Evolutionary conservation across 306 rosid genomes (phyloP).

Genomic region (Herpetospermum pedunculosum): DNA sequence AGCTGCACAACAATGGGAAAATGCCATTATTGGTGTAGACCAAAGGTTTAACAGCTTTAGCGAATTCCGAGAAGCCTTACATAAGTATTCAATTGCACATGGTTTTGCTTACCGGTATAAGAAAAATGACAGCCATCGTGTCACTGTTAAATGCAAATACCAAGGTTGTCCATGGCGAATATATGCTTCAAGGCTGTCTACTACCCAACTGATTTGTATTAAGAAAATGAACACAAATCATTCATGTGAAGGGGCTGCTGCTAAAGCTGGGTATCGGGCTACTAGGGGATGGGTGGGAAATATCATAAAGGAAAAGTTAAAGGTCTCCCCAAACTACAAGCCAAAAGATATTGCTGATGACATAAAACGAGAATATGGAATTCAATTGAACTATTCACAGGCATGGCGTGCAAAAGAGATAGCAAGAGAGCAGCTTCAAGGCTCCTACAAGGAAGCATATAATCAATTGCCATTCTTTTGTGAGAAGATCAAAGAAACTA

Average conservation of each 20-base stretch:
- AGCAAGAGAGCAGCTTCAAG: constrained; percentile 94
- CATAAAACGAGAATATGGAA: constrained; percentile 86
- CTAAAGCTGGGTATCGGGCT: constrained; percentile 93
- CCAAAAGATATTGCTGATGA: constrained; percentile 94
- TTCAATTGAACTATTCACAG: constrained; percentile 90
- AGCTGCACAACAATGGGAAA: constrained; percentile 95
- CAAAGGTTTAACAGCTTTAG: constrained; percentile 86
- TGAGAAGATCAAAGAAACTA: constrained; percentile 80
- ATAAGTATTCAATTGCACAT: constrained; percentile 88
- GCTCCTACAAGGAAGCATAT: constrained; percentile 94
- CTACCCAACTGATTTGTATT: constrained; percentile 84
- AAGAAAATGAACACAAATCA: constrained; percentile 75
- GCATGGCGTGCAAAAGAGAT: constrained; percentile 99
- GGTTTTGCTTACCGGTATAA: constrained; percentile 88
- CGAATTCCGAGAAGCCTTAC: constrained; percentile 91
- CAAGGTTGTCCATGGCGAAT: constrained; percentile 96
- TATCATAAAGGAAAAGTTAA: constrained; percentile 88
- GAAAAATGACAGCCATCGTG: constrained; percentile 89
- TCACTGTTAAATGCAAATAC: constrained; percentile 89
- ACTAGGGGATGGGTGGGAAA: constrained; percentile 99
- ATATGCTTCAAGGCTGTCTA: constrained; percentile 82
- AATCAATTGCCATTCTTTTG: constrained; percentile 77
- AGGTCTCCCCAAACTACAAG: constrained; percentile 81
- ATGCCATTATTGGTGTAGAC: constrained; percentile 88
- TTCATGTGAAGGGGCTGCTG: constrained; percentile 84